Base-by-base conservation (phyloP, 768 basidiomycete species). In the Tulasnella sp. region DNA sequence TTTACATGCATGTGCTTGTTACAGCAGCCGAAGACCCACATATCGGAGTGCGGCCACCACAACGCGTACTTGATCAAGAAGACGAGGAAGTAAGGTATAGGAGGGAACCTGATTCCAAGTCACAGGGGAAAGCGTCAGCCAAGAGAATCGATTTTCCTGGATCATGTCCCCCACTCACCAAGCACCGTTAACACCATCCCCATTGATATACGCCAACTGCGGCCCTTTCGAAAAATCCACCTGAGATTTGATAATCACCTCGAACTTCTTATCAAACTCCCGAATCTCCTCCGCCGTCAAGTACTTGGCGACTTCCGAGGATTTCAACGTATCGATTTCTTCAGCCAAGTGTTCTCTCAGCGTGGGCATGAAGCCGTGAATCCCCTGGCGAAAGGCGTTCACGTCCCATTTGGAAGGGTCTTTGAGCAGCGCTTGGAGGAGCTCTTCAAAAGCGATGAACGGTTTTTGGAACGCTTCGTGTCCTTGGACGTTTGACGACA, bases 251-350 rank as follows among this genome's bases (percentile, higher is more conserved):
- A 75, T 22, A 14, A 37, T 29, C 15, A 22, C 58, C 14, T 67
- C 49, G 37, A 75, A 34, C 38, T 75, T 39, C 31, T 75, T 67
- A 0, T 75, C 74, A 9, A 31, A 37, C n/a, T 31, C 37, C 12
- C 3, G 6, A 12, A 58, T 8, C 12, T 75, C 74, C 15, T 64
- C 74, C 58, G 19, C 31, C 2, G n/a, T 67, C 22, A 75, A 2
- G n/a, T 38, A n/a, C 69, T 70, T 70, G 7, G 25, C 22, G n/a
- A 75, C 12, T 12, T 37, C 42, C 22, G 64, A 69, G 38, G n/a
- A n/a, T 37, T 45, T 36, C 36, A 75, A n/a, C 34, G 74, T 38
- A n/a, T 75, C 64, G 37, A 75, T 75, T 29, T 75, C 74, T 5
- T 75, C 52, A 15, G 15, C 14, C 22, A 75, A 31, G 37, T 75